Base-by-base conservation (phyloP, 441 rosid species). In the Hura crepitans region DNA sequence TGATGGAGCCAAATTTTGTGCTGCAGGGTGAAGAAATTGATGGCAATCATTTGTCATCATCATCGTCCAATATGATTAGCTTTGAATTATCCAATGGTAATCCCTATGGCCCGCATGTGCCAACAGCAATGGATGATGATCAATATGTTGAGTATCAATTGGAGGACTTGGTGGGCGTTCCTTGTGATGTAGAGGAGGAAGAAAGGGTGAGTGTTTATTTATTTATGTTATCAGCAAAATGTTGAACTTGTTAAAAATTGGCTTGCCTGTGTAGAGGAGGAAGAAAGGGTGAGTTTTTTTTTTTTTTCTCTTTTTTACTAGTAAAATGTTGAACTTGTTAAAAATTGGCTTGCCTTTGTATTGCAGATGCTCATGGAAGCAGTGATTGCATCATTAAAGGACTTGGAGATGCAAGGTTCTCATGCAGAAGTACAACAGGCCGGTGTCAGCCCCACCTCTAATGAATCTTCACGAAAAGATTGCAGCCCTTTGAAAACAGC, bases 331-430 rank as follows among this genome's bases (percentile, higher is more conserved):
- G 20, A 25, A 28, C 39, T 28, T 5, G 46, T 28, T n/a, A 54
- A 33, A 49, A 39, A n/a, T 30, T 10, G 45, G 5, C 5, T 46
- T 58, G 12, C 58, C 15, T 74, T 43, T 59, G 27, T 68, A 28
- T 59, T 70, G 74, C 89, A 92, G 99, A 92, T 95, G 97, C 79
- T 92, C 61, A 85, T 92, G 97, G 93, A 88, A 84, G 99, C 97
- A 0, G 82, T 89, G 68, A 81, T 87, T 62, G 86, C 83, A 76
- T 88, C 97, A 9, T 66, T 92, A 15, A 90, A 86, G 75, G 99
- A 92, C 78, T 9, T 87, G 78, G 87, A 89, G 81, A 65, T 75
- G 75, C 82, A n/a, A 71, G 74, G 65, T 14, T 78, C 82, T 18
- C 61, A 70, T 17, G 46, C 79, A 39, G 83, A 76, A 73, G 88